Percentiles rank a stretch among this genome's conserved stretches.
Evolutionary conservation across 225 moss, liverwort and hornwort genomes (phyloP).

Genomic region (Asterella californica): DNA sequence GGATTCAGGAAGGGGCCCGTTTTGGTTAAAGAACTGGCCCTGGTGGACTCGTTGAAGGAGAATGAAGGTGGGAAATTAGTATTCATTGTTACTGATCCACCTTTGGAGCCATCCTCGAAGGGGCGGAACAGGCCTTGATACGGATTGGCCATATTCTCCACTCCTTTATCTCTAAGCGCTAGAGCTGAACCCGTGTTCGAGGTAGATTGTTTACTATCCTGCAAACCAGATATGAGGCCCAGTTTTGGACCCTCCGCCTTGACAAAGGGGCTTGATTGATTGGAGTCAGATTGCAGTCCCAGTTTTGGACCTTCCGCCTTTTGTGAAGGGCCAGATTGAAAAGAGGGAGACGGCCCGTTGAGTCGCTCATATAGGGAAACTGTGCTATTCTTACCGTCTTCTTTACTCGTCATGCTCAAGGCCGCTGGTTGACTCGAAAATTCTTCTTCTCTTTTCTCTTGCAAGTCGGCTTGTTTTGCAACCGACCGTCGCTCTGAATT

Average conservation of each 20-base stretch:
- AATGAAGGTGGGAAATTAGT: conserved; percentile 2
- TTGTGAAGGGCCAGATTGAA: conserved; percentile 5
- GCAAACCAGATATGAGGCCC: background rate
- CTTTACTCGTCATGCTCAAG: conserved; percentile 6
- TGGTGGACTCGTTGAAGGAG: background rate
- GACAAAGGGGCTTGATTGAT: background rate
- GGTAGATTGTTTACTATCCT: conserved; percentile 9
- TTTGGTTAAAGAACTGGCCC: background rate
- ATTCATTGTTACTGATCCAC: background rate
- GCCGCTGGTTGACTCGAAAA: background rate
- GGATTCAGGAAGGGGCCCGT: background rate
- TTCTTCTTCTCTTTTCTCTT: background rate
- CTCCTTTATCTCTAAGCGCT: conserved; percentile 5
- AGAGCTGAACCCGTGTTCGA: background rate
- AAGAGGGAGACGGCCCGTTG: conserved; percentile 20
- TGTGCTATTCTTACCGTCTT: conserved; percentile 11
- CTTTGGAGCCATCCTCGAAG: conserved; percentile 23
- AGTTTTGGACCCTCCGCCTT: conserved; percentile 22
- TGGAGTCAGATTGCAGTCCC: background rate
- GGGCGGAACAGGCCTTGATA: conserved; percentile 30
- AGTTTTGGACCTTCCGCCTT: conserved; percentile 19
- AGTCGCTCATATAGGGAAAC: conserved; percentile 26
- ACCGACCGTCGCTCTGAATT: background rate
- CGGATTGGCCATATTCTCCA: conserved; percentile 11
- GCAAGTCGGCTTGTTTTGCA: background rate